Evolutionary conservation across 2,329 filamentous ascomycete genomes (phyloP).

Genomic region (Ceratocystis ficicola): DNA sequence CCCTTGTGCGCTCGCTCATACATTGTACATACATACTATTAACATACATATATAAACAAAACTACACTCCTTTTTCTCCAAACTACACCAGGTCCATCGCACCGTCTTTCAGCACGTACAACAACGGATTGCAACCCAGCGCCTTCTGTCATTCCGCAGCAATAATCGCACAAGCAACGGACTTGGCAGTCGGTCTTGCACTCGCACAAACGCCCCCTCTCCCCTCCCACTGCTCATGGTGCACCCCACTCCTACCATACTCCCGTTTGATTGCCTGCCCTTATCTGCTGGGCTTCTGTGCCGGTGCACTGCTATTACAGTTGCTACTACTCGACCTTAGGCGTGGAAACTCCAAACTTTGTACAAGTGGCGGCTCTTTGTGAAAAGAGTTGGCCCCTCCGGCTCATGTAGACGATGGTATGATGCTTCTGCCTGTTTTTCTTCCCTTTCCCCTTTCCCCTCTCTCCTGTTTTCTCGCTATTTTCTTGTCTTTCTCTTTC

Average conservation of each 20-base stretch:
- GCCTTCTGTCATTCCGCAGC: neutral
- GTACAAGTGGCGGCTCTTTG: conserved; percentile 15
- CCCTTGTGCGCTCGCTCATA: neutral
- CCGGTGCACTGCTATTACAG: neutral
- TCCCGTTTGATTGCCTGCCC: neutral
- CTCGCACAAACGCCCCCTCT: neutral
- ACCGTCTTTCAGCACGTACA: too few relatives aligned
- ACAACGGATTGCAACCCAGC: neutral
- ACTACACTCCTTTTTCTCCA: neutral
- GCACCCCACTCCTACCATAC: neutral
- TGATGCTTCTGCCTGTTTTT: conserved; percentile 14
- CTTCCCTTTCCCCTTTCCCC: neutral
- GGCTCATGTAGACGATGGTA: conserved; percentile 22
- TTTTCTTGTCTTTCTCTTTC: neutral
- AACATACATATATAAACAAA: conserved; percentile 5
- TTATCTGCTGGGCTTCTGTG: neutral
- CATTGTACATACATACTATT: neutral
- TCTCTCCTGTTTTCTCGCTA: neutral
- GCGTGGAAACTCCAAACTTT: too few relatives aligned
- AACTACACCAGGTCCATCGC: too few relatives aligned
- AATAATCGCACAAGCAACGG: neutral
- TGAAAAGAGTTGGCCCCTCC: conserved; percentile 21
- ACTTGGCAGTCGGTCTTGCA: too few relatives aligned
- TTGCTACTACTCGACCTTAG: conserved; percentile 9
- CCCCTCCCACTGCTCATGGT: neutral